Conservation (phyloP, 441 rosid genomes). For the Lepidium campestre region DNA sequence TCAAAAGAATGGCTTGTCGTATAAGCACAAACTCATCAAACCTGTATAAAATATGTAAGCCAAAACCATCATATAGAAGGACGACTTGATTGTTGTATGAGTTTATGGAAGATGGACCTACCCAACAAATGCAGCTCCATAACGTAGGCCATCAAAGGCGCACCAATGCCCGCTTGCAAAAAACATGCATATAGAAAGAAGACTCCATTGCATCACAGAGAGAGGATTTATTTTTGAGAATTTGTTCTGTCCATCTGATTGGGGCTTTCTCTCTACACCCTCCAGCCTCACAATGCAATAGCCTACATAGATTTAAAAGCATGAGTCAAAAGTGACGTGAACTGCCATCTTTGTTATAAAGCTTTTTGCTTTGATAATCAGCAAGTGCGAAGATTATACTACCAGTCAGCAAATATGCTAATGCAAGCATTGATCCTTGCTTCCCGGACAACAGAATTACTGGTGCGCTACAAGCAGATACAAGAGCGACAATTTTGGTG, state of each 20-base stretch:
- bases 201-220: constrained; percentile 75
- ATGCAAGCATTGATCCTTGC: constrained; percentile 78
- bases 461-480: constrained; percentile 80
- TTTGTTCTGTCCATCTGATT: constrained; percentile 9
- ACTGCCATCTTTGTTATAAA: neutral
- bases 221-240: constrained; percentile 45
- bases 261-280: constrained; percentile 37
- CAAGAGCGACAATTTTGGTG: constrained; percentile 41
- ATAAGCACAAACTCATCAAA: constrained; percentile 84
- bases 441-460: constrained; percentile 71
- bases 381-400: constrained; percentile 10
- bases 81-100: neutral
- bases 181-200: constrained; percentile 73
- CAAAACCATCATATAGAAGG: neutral
- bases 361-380: neutral
- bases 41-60: constrained; percentile 40
- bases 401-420: constrained; percentile 76
- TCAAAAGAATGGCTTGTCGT: constrained; percentile 85
- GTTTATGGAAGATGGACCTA: constrained; percentile 31
- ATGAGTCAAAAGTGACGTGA: neutral
- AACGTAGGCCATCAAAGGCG: constrained; percentile 97
- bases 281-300: constrained; percentile 76
- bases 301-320: constrained; percentile 40
- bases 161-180: constrained; percentile 98
- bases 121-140: constrained; percentile 97